These are phyloP conservation scores for Boletellus ananiceps DNA, from an alignment of 768 basidiomycete genomes.

Conservation along the genomic window DNA sequence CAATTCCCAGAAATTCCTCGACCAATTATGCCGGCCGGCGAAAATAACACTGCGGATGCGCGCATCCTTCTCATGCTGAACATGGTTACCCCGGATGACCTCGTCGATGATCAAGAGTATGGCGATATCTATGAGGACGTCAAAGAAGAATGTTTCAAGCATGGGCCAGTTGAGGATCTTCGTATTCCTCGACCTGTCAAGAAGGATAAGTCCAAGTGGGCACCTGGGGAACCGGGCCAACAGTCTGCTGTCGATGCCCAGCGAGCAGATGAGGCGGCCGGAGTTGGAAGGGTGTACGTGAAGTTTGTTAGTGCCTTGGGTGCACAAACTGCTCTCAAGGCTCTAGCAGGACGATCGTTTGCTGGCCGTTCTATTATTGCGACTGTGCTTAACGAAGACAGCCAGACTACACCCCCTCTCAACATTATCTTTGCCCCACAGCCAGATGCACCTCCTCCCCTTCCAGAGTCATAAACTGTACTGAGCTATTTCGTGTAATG, in stretches of 20 bases:
- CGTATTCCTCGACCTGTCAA: conserved; percentile 86
- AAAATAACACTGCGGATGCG: conserved; percentile 53
- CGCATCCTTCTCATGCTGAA: conserved; percentile 96
- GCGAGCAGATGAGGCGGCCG: conserved; percentile 80
- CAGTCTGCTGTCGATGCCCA: conserved; percentile 63
- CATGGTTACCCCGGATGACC: conserved; percentile 95
- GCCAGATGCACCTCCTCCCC: conserved; percentile 76
- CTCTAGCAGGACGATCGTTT: conserved; percentile 85
- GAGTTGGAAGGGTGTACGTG: conserved; percentile 95
- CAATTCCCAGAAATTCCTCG: conserved; percentile 80
- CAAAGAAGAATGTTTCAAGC: conserved; percentile 81
- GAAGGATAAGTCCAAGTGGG: conserved; percentile 80
- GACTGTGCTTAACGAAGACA: conserved; percentile 77
- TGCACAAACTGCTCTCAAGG: conserved; percentile 72
- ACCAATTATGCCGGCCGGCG: conserved; percentile 84
- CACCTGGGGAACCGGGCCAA: conserved; percentile 52
- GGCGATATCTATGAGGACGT: conserved; percentile 93
- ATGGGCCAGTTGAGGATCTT: conserved; percentile 78
- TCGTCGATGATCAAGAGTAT: conserved; percentile 87
- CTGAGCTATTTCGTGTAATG: conserved; percentile 6
- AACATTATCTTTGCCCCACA: conserved; percentile 80
- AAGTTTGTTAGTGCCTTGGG: conserved; percentile 63
- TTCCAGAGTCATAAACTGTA: conserved; percentile 40
- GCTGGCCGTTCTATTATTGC: conserved; percentile 85
- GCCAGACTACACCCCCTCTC: conserved; percentile 79